Evolutionary conservation across 129 eudicot genomes (phyloP), one percentile per base, ranked within the genome.

Genomic region (Escallonia rubra): DNA sequence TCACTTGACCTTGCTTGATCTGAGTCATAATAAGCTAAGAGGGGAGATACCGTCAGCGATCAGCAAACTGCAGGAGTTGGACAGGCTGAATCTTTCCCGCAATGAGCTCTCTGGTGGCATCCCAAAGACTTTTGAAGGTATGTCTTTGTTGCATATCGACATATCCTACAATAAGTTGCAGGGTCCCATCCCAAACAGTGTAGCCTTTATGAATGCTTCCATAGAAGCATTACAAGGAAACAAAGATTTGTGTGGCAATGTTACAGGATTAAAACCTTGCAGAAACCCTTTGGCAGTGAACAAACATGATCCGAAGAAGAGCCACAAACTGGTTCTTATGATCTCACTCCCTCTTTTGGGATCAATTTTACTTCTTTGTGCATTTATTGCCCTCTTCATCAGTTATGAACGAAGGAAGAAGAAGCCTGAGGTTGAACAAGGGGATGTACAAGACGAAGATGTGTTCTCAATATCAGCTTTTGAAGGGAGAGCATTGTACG

Each of bases 191-290:
- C 86, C 85, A 0, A 48, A 64, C 3, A 54, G 63, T 49, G 13
- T 9, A 58, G 85, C 76, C 12, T 80, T 84, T 61, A 64, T 48
- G 41, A 55, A 74, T 8, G 81, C 83, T 50, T 46, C 80, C 38
- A 16, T 53, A 23, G 79, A 75, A 68, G 40, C 67, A 39, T 41
- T 84, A 1, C 59, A 53, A 63, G 13, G 63, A 49, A 84, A 80
- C 61, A 80, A 74, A 43, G 72, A 43, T 6, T 57, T 84, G 49
- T 84, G 83, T 74, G 86, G 90, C 16, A 66, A 80, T 59, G 65
- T 67, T 59, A 43, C 74, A 5, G 83, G 83, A 3, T 71, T 77
- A 23, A 60, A 48, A 6, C 64, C 54, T 4, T 84, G 89, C 16
- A 53, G 60, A 65, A 10, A 16, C 44, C 14, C 41, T 8, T 52